Evolutionary conservation across 192 early-diverging fungal genomes (phyloP).

Genomic region (Linnemannia schmuckeri): DNA sequence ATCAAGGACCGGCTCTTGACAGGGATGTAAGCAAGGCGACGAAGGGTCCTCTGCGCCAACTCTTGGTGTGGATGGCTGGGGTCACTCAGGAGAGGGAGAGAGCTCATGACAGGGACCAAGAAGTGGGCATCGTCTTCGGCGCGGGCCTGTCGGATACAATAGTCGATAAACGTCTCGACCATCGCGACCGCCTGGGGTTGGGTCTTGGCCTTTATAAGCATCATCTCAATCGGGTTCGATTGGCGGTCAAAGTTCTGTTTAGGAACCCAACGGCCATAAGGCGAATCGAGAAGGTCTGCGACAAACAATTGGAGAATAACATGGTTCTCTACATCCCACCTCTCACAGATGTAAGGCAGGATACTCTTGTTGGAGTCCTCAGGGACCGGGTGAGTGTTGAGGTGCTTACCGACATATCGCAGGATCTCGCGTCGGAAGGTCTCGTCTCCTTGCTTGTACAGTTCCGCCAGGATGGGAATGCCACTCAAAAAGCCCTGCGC

Average conservation of each 20-base stretch:
- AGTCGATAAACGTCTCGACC: constrained; percentile 12
- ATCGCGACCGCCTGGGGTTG: not conserved
- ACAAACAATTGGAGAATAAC: not conserved
- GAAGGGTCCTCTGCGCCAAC: not conserved
- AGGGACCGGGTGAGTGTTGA: constrained; percentile 8
- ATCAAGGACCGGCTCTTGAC: constrained; percentile 13
- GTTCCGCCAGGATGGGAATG: not conserved
- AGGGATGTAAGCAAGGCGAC: constrained; percentile 22
- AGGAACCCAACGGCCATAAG: constrained; percentile 26
- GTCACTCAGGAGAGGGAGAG: not conserved
- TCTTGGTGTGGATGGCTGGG: not conserved
- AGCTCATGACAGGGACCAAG: not conserved
- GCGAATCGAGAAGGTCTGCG: not conserved
- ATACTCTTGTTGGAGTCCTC: not conserved
- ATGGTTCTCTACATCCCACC: constrained; percentile 5
- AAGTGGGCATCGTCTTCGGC: constrained; percentile 9
- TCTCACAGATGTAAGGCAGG: not conserved
- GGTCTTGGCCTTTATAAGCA: not conserved
- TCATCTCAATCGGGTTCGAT: constrained; percentile 12
- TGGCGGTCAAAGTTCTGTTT: constrained; percentile 1
- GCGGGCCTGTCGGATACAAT: constrained; percentile 11
- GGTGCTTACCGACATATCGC: constrained; percentile 13
- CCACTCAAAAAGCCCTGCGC: not conserved
- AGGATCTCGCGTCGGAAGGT: not conserved
- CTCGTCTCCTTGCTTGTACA: not conserved